Evolutionary conservation across 2,329 filamentous ascomycete species (phyloP).

Genomic region (Penicillium olsonii): DNA sequence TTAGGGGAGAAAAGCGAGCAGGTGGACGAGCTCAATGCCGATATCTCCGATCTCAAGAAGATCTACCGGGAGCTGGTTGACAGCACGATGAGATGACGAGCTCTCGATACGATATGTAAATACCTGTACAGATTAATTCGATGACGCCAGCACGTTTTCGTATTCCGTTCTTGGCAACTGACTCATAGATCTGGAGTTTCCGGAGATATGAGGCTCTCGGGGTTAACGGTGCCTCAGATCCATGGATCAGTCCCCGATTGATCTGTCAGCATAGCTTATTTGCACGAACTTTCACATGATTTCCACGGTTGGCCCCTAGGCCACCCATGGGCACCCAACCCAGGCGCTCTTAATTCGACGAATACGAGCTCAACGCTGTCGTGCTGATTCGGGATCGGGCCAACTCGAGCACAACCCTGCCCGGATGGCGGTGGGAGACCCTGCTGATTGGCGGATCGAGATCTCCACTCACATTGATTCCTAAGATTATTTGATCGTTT

Average conservation of each 20-base stretch:
- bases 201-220: background rate
- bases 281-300: background rate
- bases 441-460: background rate
- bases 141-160: background rate
- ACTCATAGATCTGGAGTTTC: background rate
- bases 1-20: slow-evolving; percentile 95
- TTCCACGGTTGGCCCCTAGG: background rate
- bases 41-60: slow-evolving; percentile 89
- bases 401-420: background rate
- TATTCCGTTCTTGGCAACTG: background rate
- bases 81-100: slow-evolving; percentile 67
- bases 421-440: background rate
- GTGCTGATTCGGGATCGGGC: background rate
- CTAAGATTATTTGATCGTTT: background rate
- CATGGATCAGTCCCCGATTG: background rate
- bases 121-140: slow-evolving; percentile 6
- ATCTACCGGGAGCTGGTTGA: slow-evolving; percentile 95
- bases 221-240: background rate
- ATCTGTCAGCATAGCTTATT: background rate
- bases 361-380: no score
- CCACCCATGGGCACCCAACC: no score
- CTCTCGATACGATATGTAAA: slow-evolving; percentile 10
- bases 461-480: background rate
- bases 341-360: no score
- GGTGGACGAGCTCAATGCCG: slow-evolving; percentile 84